Evolutionary conservation across 2,329 filamentous ascomycete species (phyloP).

Genomic region (Endoconidiophora polonica): DNA sequence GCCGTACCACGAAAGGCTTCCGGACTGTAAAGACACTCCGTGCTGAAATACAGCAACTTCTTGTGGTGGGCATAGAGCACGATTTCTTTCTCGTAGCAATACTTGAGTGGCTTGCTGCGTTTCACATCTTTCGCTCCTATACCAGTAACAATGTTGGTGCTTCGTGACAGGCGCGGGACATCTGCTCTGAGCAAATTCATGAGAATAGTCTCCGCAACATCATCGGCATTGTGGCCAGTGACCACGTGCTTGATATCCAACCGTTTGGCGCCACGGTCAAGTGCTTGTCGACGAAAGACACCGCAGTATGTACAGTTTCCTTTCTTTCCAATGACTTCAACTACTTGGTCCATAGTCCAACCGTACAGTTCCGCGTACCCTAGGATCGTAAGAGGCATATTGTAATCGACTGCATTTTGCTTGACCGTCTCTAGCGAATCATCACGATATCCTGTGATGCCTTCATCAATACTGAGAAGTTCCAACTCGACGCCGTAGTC

Average conservation of each 20-base stretch:
- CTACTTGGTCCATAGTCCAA: conserved; percentile 99
- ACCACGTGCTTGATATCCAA: conserved; percentile 84
- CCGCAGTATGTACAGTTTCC: conserved; percentile 98
- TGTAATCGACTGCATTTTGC: conserved; percentile 77
- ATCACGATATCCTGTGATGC: conserved; percentile 91
- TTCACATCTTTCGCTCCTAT: conserved; percentile 73
- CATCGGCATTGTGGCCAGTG: conserved; percentile 93
- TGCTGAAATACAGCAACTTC: conserved; percentile 93
- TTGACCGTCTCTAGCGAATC: conserved; percentile 95
- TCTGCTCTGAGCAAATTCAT: conserved; percentile 95
- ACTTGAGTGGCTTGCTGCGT: conserved; percentile 91
- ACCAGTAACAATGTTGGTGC: conserved; percentile 76
- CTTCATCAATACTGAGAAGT: conserved; percentile 85
- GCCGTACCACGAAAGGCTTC: conserved; percentile 93
- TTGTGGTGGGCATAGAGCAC: conserved; percentile 95
- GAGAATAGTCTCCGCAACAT: conserved; percentile 89
- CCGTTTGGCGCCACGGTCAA: conserved; percentile 80
- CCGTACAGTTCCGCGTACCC: conserved; percentile 90
- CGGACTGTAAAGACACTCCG: conserved; percentile 94
- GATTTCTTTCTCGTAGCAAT: conserved; percentile 98
- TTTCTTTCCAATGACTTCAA: conserved; percentile 90
- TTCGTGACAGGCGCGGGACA: conserved; percentile 67
- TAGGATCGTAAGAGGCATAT: conserved; percentile 80
- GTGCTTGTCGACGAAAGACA: conserved; percentile 82
- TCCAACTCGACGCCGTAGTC: conserved; percentile 74